Evolutionary conservation across 495 filamentous ascomycete species (phyloP).

Genomic region (Copromyces sp.): DNA sequence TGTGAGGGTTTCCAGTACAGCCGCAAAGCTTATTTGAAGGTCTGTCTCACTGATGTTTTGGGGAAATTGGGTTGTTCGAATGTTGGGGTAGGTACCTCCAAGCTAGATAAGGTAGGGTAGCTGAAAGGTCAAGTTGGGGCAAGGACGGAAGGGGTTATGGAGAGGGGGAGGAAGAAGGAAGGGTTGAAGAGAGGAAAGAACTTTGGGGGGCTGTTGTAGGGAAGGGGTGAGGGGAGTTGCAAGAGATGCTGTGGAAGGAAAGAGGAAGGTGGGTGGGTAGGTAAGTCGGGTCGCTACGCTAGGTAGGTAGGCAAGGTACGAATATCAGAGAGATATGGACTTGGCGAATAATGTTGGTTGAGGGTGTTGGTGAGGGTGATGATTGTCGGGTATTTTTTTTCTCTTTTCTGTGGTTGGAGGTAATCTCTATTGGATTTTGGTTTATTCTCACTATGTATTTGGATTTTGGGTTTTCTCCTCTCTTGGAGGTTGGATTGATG

Average conservation of each 20-base stretch:
- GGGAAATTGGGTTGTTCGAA: not conserved
- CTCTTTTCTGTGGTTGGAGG: not conserved
- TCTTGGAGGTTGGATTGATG: too few relatives aligned
- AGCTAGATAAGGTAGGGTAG: not conserved
- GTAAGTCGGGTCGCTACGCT: too few relatives aligned
- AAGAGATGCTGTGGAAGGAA: not conserved
- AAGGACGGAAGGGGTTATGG: not conserved
- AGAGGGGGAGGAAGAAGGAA: not conserved
- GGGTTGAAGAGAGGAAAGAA: not conserved
- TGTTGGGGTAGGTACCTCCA: not conserved
- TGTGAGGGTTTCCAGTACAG: not conserved
- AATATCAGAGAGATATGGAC: not conserved
- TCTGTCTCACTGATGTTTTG: not conserved
- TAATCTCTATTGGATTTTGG: not conserved
- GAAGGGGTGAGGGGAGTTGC: not conserved
- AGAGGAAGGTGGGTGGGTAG: not conserved
- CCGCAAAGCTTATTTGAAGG: not conserved
- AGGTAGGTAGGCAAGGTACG: not conserved
- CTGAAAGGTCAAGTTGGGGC: not conserved
- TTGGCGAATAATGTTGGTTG: not conserved
- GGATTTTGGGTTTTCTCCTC: too few relatives aligned
- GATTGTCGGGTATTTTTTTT: not conserved
- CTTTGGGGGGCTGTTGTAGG: not conserved
- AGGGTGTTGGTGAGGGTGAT: not conserved
- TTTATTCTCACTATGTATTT: not conserved